Evolutionary conservation across 768 basidiomycete genomes (phyloP), one percentile per base, ranked within the genome.

Genomic region (Bullera alba): DNA sequence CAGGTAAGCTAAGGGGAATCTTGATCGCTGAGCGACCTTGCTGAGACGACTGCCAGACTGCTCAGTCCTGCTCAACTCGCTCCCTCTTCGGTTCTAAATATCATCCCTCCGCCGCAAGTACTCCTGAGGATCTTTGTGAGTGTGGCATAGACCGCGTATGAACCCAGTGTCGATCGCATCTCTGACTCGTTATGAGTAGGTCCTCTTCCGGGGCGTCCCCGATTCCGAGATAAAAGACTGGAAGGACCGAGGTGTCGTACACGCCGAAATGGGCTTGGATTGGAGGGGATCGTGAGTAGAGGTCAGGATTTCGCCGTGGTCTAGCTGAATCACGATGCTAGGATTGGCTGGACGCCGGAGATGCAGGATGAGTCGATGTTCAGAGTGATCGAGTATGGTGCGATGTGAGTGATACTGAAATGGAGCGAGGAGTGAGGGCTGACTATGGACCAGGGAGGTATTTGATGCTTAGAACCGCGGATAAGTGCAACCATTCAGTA

Each of bases 181-280:
- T n/a, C n/a, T n/a, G 30, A 17, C 41, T 43, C n/a, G 21, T 36
- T 45, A 4, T 19, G 16, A 30, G 3, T 41, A 69, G 67, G 50
- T 69, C 27, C 50, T 70, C 14, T 70, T 70, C 51, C 49, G 51
- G 22, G 68, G 68, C 22, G 48, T 70, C 4, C 51, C 58, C 0
- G 68, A 65, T 21, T 42, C 32, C 8, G 63, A 70, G 16, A n/a
- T 67, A 38, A 55, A 58, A 42, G 53, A 60, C 10, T 70, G 68
- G 68, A 44, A 54, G 22, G 55, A 58, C 28, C 37, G 52, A 22
- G 65, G 65, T 8, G 22, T 67, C 3, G 27, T 67, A 16, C 65
- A 70, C n/a, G 63, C 68, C 7, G 68, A 70, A 54, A 60, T 67
- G 54, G 68, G 68, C 4, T 47, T 70, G 5, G 68, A 70, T 35